phyloP scores from a whole-genome alignment of 768 basidiomycete genomes.

The Coprinopsis strossmayeri region DNA sequence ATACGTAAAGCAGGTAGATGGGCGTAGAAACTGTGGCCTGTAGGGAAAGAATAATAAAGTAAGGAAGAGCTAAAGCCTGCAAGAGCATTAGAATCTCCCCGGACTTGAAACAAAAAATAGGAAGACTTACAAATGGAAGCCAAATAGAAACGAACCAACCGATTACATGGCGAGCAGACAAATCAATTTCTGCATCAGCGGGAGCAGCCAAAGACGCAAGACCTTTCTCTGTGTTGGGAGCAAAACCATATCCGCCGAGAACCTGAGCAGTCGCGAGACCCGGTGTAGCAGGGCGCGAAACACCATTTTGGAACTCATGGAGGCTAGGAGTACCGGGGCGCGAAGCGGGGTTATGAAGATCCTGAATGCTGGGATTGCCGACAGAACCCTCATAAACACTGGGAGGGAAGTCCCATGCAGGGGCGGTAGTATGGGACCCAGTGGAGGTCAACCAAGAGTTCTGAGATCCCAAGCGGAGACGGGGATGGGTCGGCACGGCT shows the following conservation, averaged over 20 bases:
- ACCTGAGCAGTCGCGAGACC: constrained; percentile 54
- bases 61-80: constrained; percentile 60
- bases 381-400: constrained; percentile 22
- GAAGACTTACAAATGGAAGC: constrained; percentile 60
- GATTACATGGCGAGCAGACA: constrained; percentile 47
- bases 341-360: no score
- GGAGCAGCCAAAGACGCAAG: constrained; percentile 37
- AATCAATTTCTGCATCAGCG: constrained; percentile 43
- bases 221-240: constrained; percentile 48
- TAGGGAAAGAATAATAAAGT: constrained; percentile 41
- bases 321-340: constrained; percentile 31
- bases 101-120: background rate
- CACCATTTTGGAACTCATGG: constrained; percentile 35
- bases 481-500: constrained; percentile 30
- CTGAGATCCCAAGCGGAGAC: constrained; percentile 54
- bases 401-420: constrained; percentile 66
- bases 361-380: background rate
- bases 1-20: constrained; percentile 43
- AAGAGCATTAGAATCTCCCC: background rate
- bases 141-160: constrained; percentile 66
- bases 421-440: constrained; percentile 48
- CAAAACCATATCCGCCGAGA: constrained; percentile 63
- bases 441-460: constrained; percentile 70
- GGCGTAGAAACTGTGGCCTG: constrained; percentile 28
- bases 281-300: constrained; percentile 44